These are phyloP conservation scores for Pichia cabralensis DNA, from an alignment of 805 yeast species.

Conservation along the genomic window DNA sequence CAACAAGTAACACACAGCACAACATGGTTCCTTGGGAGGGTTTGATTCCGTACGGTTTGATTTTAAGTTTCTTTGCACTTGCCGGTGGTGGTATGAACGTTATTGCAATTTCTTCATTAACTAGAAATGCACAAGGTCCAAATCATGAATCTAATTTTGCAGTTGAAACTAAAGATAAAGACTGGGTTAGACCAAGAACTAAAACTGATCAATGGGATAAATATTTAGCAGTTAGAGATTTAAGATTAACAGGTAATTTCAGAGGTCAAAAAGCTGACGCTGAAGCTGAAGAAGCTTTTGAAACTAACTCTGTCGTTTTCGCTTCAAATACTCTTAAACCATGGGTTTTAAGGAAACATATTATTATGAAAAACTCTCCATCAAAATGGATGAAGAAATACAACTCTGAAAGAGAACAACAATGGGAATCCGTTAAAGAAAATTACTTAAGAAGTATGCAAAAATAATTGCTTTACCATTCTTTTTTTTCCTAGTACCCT, in stretches of 20 bases:
- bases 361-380: slow-evolving; percentile 31
- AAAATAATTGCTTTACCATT: too few relatives aligned
- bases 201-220: slow-evolving; percentile 46
- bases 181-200: slow-evolving; percentile 43
- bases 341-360: slow-evolving; percentile 30
- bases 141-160: slow-evolving; percentile 28
- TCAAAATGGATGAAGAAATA: slow-evolving; percentile 28
- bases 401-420: slow-evolving; percentile 23
- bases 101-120: slow-evolving; percentile 21
- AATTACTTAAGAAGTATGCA: slow-evolving; percentile 28
- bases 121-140: slow-evolving; percentile 27
- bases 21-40: slow-evolving; percentile 64
- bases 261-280: slow-evolving; percentile 62
- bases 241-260: slow-evolving; percentile 61
- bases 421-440: slow-evolving; percentile 27
- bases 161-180: slow-evolving; percentile 34
- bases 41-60: slow-evolving; percentile 49
- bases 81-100: slow-evolving; percentile 43
- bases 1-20: slow-evolving; percentile 3
- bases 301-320: slow-evolving; percentile 46
- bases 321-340: slow-evolving; percentile 25
- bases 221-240: slow-evolving; percentile 60
- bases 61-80: slow-evolving; percentile 38
- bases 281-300: slow-evolving; percentile 68
- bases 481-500: too few relatives aligned